Evolutionary conservation across 208 protist species (phyloP).

Genomic region (Leishmania arabica): DNA sequence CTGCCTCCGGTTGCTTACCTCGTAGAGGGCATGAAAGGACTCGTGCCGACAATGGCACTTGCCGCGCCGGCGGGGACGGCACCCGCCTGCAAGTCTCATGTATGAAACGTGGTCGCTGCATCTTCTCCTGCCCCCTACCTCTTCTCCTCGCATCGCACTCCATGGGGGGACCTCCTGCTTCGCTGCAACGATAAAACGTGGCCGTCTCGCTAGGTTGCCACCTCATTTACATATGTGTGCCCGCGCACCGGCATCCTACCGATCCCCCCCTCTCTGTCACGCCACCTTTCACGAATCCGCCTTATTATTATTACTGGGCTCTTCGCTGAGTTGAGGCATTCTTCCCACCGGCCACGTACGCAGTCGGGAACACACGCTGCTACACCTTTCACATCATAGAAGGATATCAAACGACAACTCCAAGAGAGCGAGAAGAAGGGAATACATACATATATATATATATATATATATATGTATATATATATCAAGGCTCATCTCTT

Average conservation of each 20-base stretch:
- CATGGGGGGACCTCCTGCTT: background rate
- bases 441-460: too few species aligned
- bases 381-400: background rate
- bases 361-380: background rate
- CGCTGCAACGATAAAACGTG: too few species aligned
- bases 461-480: too few species aligned
- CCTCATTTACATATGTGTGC: background rate
- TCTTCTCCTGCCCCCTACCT: background rate
- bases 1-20: background rate
- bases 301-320: background rate
- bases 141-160: background rate
- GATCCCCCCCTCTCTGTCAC: background rate
- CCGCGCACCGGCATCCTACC: background rate
- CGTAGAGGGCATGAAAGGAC: background rate
- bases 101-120: background rate
- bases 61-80: background rate
- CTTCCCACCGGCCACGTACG: background rate
- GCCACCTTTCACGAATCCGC: background rate
- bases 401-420: too few species aligned
- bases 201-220: background rate
- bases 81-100: background rate
- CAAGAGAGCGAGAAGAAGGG: too few species aligned
- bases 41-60: background rate
- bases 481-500: background rate
- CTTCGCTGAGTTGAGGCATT: background rate